Percentiles rank a stretch among this genome's conserved stretches.
These are phyloP conservation scores for Cyberlindnera subsufficiens DNA, from an alignment of 805 yeast genomes.

Conservation along the genomic window DNA sequence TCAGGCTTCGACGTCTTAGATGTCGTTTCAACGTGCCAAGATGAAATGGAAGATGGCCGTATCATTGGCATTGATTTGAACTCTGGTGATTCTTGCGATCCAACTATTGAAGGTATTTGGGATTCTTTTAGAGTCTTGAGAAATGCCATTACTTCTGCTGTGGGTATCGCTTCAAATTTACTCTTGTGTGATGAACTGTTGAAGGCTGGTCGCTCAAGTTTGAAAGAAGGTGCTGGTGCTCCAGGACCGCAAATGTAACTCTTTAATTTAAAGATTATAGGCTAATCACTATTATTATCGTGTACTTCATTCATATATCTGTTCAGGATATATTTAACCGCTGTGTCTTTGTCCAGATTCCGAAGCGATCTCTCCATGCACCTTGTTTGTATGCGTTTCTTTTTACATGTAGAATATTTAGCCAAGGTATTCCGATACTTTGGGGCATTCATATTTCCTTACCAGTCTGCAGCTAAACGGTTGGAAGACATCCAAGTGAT, in stretches of 20 bases:
- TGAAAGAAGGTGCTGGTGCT: constrained; percentile 50
- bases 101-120: constrained; percentile 92
- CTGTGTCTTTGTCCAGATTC: neutral
- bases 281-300: neutral
- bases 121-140: constrained; percentile 92
- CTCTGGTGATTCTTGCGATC: constrained; percentile 95
- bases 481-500: too few relatives aligned
- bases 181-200: constrained; percentile 92
- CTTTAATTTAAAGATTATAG: neutral
- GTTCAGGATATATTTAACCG: too few relatives aligned
- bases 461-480: too few relatives aligned
- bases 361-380: too few relatives aligned
- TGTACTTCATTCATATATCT: too few relatives aligned
- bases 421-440: too few relatives aligned
- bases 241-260: constrained; percentile 7
- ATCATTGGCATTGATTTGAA: constrained; percentile 86
- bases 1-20: constrained; percentile 94
- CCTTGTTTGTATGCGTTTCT: too few relatives aligned
- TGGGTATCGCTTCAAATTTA: constrained; percentile 89
- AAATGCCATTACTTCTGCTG: constrained; percentile 87
- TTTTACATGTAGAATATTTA: too few relatives aligned
- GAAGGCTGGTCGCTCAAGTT: constrained; percentile 93
- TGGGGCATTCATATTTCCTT: too few relatives aligned
- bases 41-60: constrained; percentile 74
- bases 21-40: constrained; percentile 83